These are phyloP conservation scores for Cyberlindnera maritima DNA, from an alignment of 805 yeast genomes.

Conservation along the genomic window DNA sequence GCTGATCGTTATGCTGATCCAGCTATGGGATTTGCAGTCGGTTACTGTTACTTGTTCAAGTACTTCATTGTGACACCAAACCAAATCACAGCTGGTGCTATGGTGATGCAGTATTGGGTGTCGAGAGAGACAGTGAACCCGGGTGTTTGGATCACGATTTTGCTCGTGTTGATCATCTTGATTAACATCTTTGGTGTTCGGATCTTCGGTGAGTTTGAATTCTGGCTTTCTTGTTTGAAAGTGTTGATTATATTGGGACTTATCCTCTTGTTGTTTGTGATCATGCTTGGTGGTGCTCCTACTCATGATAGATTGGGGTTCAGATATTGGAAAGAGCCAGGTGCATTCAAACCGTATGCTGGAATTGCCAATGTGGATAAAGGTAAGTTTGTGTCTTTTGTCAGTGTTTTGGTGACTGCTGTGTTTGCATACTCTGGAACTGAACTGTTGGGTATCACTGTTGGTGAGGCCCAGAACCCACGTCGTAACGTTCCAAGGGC, in stretches of 20 bases:
- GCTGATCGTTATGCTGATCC: constrained; percentile 42
- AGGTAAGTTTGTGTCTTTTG: constrained; percentile 64
- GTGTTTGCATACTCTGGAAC: constrained; percentile 72
- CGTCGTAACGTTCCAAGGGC: constrained; percentile 70
- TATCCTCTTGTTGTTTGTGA: constrained; percentile 49
- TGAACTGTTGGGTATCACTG: constrained; percentile 68
- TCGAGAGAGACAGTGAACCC: constrained; percentile 39
- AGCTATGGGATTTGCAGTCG: constrained; percentile 28
- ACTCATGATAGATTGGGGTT: constrained; percentile 70
- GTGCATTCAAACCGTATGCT: constrained; percentile 50
- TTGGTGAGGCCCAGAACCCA: constrained; percentile 72
- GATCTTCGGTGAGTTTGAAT: constrained; percentile 58
- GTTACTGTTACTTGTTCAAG: constrained; percentile 29
- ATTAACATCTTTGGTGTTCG: constrained; percentile 53
- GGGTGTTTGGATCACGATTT: constrained; percentile 58
- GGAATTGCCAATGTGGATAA: constrained; percentile 42
- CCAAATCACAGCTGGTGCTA: constrained; percentile 59
- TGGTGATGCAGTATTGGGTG: constrained; percentile 48
- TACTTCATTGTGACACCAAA: constrained; percentile 28
- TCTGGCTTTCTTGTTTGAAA: constrained; percentile 45
- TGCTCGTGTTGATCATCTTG: constrained; percentile 36
- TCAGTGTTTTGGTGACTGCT: constrained; percentile 57
- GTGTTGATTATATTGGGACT: constrained; percentile 43
- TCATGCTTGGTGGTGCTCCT: constrained; percentile 80
- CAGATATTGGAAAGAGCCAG: constrained; percentile 68